phyloP scores from a whole-genome alignment of 306 rosid species.

The Trifolium subterraneum region DNA sequence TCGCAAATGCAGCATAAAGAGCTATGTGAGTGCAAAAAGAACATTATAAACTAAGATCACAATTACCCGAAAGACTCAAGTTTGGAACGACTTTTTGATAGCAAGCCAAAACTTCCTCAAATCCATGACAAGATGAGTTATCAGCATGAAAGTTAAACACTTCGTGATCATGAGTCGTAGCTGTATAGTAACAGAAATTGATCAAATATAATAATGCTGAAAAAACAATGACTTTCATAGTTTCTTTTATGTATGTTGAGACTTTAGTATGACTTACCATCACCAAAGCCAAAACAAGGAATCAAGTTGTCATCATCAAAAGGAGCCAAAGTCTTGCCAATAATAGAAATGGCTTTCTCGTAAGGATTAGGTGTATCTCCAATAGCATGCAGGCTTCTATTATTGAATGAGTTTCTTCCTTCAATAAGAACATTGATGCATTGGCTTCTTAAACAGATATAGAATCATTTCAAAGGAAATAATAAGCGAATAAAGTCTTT shows the following conservation, averaged over 20 bases:
- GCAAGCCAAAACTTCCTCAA: conserved; percentile 82
- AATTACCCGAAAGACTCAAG: conserved; percentile 70
- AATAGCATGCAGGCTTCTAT: conserved; percentile 74
- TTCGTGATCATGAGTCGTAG: conserved; percentile 74
- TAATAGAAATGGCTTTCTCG: conserved; percentile 75
- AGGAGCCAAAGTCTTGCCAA: conserved; percentile 87
- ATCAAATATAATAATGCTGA: conserved; percentile 15
- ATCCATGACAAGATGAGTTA: conserved; percentile 78
- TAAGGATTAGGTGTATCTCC: conserved; percentile 81
- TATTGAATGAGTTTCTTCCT: conserved; percentile 76
- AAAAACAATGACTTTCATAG: conserved; percentile 20
- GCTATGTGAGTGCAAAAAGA: conserved; percentile 16
- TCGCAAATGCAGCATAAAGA: not conserved
- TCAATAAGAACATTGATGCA: conserved; percentile 43
- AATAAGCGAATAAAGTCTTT: not conserved
- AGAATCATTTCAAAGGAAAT: conserved; percentile 13
- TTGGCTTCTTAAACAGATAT: conserved; percentile 37
- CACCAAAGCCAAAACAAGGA: conserved; percentile 97
- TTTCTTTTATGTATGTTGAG: not conserved
- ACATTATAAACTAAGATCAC: conserved; percentile 5
- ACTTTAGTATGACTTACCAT: conserved; percentile 56
- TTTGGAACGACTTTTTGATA: conserved; percentile 67
- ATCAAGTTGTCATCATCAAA: conserved; percentile 90
- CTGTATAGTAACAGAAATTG: conserved; percentile 46
- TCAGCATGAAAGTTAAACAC: conserved; percentile 86